These are phyloP conservation scores for Penicillium sp. DNA, from an alignment of 2,329 filamentous ascomycete genomes.

Conservation along the genomic window DNA sequence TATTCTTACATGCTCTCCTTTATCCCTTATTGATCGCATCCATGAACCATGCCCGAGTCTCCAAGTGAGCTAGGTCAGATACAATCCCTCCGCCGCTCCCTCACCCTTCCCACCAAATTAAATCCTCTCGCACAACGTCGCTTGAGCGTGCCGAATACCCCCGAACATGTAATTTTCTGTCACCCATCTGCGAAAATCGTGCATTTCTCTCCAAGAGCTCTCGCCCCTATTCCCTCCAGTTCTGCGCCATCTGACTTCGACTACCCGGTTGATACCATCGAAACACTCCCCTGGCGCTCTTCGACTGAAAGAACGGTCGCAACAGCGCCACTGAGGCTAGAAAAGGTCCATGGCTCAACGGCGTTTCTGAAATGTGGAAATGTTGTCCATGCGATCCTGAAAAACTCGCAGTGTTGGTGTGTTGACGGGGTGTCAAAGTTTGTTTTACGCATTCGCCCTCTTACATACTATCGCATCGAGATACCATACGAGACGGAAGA, in stretches of 20 bases:
- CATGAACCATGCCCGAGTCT: constrained; percentile 36
- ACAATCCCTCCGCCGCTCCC: constrained; percentile 35
- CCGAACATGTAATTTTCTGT: constrained; percentile 60
- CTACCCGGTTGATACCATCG: constrained; percentile 54
- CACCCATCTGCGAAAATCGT: constrained; percentile 73
- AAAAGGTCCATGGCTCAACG: constrained; percentile 80
- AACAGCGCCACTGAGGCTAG: constrained; percentile 77
- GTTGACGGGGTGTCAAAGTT: constrained; percentile 82
- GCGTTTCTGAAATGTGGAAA: constrained; percentile 84
- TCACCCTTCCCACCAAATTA: constrained; percentile 40
- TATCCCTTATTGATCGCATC: constrained; percentile 9
- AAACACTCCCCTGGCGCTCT: constrained; percentile 70
- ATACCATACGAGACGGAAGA: constrained; percentile 66
- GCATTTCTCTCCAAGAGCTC: constrained; percentile 55
- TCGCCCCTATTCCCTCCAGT: constrained; percentile 45
- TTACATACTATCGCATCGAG: constrained; percentile 89
- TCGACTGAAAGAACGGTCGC: constrained; percentile 79
- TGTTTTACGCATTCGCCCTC: constrained; percentile 78
- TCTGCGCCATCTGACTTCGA: constrained; percentile 45
- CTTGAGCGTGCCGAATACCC: constrained; percentile 27
- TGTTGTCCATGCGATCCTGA: constrained; percentile 81
- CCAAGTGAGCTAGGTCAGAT: constrained; percentile 31
- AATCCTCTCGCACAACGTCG: constrained; percentile 30
- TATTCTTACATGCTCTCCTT: constrained; percentile 2
- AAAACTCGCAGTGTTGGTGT: constrained; percentile 91